These are phyloP conservation scores for Udeniomyces megalosporus DNA, from an alignment of 768 basidiomycete genomes.

Conservation along the genomic window DNA sequence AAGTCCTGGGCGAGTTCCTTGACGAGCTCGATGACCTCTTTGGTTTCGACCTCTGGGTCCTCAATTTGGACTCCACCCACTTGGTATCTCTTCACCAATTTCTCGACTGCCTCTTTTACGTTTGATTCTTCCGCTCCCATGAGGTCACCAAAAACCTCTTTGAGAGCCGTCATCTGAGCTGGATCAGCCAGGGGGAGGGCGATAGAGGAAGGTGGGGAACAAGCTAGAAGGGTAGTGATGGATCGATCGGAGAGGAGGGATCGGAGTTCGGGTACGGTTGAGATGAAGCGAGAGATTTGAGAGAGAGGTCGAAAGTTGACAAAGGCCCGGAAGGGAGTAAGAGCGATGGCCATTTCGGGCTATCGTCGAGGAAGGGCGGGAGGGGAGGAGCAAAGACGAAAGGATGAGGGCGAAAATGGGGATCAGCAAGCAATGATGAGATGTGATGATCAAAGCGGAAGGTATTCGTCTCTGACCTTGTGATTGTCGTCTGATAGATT, in stretches of 20 bases:
- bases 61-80: conserved; percentile 28
- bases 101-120: conserved; percentile 42
- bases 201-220: conserved; percentile 27
- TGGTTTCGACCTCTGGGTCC: conserved; percentile 37
- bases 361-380: conserved; percentile 10
- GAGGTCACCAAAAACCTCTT: conserved; percentile 58
- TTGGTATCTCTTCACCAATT: conserved; percentile 48
- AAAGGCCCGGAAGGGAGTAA: conserved; percentile 75
- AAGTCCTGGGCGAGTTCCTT: conserved; percentile 47
- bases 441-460: too few species aligned
- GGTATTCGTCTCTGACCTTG: too few species aligned
- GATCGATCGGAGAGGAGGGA: conserved; percentile 42
- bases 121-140: conserved; percentile 49
- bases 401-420: background rate
- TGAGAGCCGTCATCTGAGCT: conserved; percentile 46
- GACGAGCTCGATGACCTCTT: conserved; percentile 38
- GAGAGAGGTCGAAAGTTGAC: conserved; percentile 81
- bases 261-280: conserved; percentile 56
- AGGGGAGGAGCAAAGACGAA: background rate
- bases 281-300: conserved; percentile 51
- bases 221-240: conserved; percentile 37
- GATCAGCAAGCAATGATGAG: background rate
- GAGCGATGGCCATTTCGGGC: conserved; percentile 95
- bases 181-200: conserved; percentile 29
- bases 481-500: conserved; percentile 60